phyloP scores from a whole-genome alignment of 352 stramenopile species.

The Phytophthora capsici region DNA sequence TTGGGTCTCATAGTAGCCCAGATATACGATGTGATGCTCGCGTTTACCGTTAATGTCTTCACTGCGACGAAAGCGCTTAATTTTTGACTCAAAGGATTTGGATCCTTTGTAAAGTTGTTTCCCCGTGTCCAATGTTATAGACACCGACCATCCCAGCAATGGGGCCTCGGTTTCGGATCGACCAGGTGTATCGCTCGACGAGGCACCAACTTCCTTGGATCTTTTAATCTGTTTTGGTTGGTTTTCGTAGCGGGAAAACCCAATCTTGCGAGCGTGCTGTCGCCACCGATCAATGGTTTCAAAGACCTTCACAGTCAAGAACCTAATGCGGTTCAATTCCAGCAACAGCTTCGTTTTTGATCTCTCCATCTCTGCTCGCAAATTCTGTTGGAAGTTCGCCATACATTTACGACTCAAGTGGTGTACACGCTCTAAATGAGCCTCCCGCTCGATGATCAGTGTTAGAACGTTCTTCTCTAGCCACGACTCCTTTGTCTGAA shows the following conservation, averaged over 20 bases:
- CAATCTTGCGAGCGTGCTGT: slow-evolving; percentile 51
- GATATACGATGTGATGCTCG: slow-evolving; percentile 70
- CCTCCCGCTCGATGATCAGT: slow-evolving; percentile 70
- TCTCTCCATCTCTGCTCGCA: slow-evolving; percentile 51
- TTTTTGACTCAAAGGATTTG: slow-evolving; percentile 69
- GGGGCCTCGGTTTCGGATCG: slow-evolving; percentile 25
- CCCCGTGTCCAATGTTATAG: slow-evolving; percentile 72
- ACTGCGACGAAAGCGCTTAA: slow-evolving; percentile 74
- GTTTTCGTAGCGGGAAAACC: slow-evolving; percentile 53
- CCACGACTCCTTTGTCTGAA: slow-evolving; percentile 64
- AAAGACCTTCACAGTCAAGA: slow-evolving; percentile 74
- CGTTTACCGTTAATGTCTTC: slow-evolving; percentile 58
- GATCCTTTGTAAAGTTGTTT: slow-evolving; percentile 74
- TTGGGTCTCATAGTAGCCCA: slow-evolving; percentile 73
- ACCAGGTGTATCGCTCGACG: not conserved
- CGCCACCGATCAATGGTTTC: slow-evolving; percentile 75
- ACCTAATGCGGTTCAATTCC: slow-evolving; percentile 61
- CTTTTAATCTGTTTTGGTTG: not conserved
- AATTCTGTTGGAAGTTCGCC: slow-evolving; percentile 67
- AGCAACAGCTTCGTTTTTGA: slow-evolving; percentile 44
- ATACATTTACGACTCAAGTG: slow-evolving; percentile 62
- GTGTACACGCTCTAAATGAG: slow-evolving; percentile 45
- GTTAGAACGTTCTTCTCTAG: slow-evolving; percentile 67
- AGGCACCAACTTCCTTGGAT: not conserved
- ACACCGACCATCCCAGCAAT: slow-evolving; percentile 67